Base-by-base conservation (phyloP, 441 rosid genomes). In the Rhodomyrtus psidioides region DNA sequence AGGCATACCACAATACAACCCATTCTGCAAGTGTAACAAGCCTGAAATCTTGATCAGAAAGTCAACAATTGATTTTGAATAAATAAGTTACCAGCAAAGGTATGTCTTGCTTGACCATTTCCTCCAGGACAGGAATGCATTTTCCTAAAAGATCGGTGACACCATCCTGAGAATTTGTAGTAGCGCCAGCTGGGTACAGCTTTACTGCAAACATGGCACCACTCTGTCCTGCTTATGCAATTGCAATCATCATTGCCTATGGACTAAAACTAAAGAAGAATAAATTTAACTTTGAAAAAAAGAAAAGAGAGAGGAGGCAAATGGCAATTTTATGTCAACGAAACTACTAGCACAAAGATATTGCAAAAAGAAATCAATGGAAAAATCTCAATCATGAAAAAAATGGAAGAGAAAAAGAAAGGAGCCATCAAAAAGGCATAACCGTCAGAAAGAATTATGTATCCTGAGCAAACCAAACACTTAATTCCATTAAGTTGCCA, bases 131-230 rank as follows among this genome's bases (percentile, higher is more conserved):
- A 42, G 97, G 95, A 58, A 96, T 91, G 86, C 98, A 96, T 85
- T 94, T 95, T 57, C 99, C 98, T 83, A 96, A 91, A 85, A 97
- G 95, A 89, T 97, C 95, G 0, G 98, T 96, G 55, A 97, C 98
- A 81, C 98, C 98, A 87, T 96, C 98, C 91, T 97, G 98, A 85
- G 98, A 96, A 89, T 97, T 97, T 51, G 99, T 96, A 28, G 98
- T 94, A 54, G 98, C 98, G 28, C 99, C 98, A 39, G 98, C 99
- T 87, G 99, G 99, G 87, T 97, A 95, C 86, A 96, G 84, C 93
- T 97, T 97, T 83, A 97, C 98, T 83, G 96, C 98, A 91, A 90
- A 93, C 89, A 96, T 94, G 79, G 93, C 91, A 30, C 98, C 98
- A 87, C 98, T 94, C 85, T 83, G 91, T 90, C 93, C 99, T 97